Evolutionary conservation across 495 filamentous ascomycete genomes (phyloP).

Genomic region (Aspergillus haitiensis): DNA sequence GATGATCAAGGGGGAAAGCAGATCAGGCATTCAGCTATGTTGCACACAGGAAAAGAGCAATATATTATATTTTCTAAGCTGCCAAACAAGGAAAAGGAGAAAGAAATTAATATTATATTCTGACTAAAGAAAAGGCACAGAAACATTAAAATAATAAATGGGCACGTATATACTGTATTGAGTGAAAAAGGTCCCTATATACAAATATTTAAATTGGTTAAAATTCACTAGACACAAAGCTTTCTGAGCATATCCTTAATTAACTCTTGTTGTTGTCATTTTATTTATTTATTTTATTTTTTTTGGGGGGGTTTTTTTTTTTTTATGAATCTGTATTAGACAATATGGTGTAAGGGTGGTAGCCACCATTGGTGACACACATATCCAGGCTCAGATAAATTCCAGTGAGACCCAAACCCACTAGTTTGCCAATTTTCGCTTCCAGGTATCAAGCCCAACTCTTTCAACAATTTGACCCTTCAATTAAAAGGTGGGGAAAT

Average conservation of each 20-base stretch:
- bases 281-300: too few relatives aligned
- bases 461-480: constrained; percentile 6
- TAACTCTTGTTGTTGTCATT: too few relatives aligned
- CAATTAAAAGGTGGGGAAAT: constrained; percentile 4
- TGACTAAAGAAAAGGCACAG: too few relatives aligned
- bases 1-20: too few relatives aligned
- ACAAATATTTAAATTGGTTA: not conserved
- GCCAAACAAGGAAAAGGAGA: too few relatives aligned
- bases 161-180: too few relatives aligned
- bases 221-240: too few relatives aligned
- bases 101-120: too few relatives aligned
- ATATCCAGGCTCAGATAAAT: constrained; percentile 6
- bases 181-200: constrained; percentile 3
- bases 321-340: constrained; percentile 19
- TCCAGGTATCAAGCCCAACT: constrained; percentile 21
- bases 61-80: too few relatives aligned
- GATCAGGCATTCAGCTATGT: too few relatives aligned
- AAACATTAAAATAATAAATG: too few relatives aligned
- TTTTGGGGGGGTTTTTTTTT: not conserved
- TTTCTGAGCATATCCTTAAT: constrained; percentile 2
- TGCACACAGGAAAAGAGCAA: too few relatives aligned
- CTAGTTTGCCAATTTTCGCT: constrained; percentile 22
- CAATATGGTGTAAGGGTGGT: constrained; percentile 16
- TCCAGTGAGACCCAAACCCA: constrained; percentile 13
- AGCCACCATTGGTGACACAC: constrained; percentile 23